Evolutionary conservation across 2,329 filamentous ascomycete genomes (phyloP).

Genomic region (Phyllosticta citrichinensis): DNA sequence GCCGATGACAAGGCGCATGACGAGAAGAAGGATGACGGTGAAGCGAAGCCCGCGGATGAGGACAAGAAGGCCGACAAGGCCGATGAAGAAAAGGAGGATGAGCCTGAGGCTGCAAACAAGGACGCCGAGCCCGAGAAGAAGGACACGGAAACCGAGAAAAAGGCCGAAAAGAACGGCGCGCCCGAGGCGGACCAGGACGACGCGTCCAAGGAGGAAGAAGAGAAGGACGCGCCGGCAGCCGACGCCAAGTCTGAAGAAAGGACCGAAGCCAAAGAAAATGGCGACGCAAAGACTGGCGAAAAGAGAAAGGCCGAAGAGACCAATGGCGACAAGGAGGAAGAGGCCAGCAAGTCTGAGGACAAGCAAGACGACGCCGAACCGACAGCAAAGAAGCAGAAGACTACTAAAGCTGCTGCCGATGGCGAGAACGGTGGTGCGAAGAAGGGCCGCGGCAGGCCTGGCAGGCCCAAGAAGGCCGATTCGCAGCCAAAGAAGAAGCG

Average conservation of each 20-base stretch:
- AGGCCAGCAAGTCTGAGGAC: slow-evolving; percentile 16
- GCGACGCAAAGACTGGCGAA: slow-evolving; percentile 23
- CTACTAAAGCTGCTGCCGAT: slow-evolving; percentile 23
- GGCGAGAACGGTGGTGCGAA: slow-evolving; percentile 12
- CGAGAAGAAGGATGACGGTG: slow-evolving; percentile 25
- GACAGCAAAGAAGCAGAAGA: slow-evolving; percentile 24
- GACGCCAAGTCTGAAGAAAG: slow-evolving; percentile 18
- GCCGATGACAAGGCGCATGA: slow-evolving; percentile 17
- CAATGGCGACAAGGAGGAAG: slow-evolving; percentile 17
- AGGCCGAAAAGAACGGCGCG: slow-evolving; percentile 23
- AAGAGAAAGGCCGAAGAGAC: slow-evolving; percentile 25
- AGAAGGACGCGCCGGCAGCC: slow-evolving; percentile 15
- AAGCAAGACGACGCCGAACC: slow-evolving; percentile 17
- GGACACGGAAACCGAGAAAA: slow-evolving; percentile 16
- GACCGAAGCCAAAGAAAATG: slow-evolving; percentile 17
- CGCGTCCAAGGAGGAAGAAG: slow-evolving; percentile 17
- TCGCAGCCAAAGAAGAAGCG: slow-evolving; percentile 27
- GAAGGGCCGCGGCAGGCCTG: neutral
- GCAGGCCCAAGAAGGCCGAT: slow-evolving; percentile 25
- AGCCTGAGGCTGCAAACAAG: slow-evolving; percentile 17
- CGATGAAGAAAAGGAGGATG: slow-evolving; percentile 18
- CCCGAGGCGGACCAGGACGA: slow-evolving; percentile 29
- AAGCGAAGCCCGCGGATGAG: slow-evolving; percentile 21
- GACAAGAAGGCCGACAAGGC: slow-evolving; percentile 24
- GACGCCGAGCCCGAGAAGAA: slow-evolving; percentile 17